phyloP scores from a whole-genome alignment of 306 rosid species.

The Senna tora region DNA sequence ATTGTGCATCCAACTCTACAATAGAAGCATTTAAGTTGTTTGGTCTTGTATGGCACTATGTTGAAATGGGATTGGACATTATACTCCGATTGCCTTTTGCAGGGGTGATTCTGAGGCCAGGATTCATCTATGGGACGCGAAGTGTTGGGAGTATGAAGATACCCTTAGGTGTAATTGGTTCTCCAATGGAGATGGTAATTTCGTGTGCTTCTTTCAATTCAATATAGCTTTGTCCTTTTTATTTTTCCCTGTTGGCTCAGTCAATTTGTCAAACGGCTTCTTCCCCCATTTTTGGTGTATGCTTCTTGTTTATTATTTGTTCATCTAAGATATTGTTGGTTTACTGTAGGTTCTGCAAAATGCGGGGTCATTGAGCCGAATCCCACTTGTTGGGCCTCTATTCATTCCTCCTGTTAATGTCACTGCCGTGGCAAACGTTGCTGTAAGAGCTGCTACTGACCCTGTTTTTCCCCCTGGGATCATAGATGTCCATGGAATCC shows the following conservation, averaged over 20 bases:
- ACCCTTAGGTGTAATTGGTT: constrained; percentile 83
- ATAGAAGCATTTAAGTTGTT: no score
- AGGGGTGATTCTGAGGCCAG: constrained; percentile 97
- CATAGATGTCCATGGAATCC: constrained; percentile 76
- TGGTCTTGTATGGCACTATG: not conserved
- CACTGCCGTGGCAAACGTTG: constrained; percentile 74
- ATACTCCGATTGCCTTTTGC: constrained; percentile 42
- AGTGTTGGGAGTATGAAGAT: constrained; percentile 77
- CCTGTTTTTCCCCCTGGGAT: constrained; percentile 95
- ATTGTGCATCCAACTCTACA: no score
- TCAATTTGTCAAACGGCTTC: not conserved
- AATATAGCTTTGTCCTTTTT: not conserved
- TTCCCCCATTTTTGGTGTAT: not conserved
- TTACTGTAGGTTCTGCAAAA: constrained; percentile 68
- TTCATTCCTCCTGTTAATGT: constrained; percentile 89
- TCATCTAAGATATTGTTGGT: constrained; percentile 11
- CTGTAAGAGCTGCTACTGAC: constrained; percentile 94
- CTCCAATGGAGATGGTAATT: constrained; percentile 88
- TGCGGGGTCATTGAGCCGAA: constrained; percentile 65
- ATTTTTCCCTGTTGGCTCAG: no score
- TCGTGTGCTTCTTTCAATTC: constrained; percentile 27
- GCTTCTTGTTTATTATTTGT: constrained; percentile 26
- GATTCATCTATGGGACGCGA: constrained; percentile 95
- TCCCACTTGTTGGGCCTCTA: constrained; percentile 88
- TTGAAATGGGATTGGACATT: constrained; percentile 12